These are phyloP conservation scores for Penicillium italicum DNA, from an alignment of 2,329 filamentous ascomycete species.

Conservation along the genomic window DNA sequence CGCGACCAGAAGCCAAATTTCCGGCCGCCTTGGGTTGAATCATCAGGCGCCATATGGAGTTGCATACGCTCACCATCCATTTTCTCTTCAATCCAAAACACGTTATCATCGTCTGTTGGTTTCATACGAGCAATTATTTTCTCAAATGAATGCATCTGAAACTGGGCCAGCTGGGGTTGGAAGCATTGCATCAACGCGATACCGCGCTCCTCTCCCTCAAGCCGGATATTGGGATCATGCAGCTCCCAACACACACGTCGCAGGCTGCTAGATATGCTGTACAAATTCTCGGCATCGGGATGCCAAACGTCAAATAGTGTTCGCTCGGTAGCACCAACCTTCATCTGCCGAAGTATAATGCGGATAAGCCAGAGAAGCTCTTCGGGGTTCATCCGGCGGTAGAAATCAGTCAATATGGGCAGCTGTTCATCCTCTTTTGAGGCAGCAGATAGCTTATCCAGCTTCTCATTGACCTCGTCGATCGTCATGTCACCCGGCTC, in stretches of 20 bases:
- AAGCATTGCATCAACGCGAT: conserved; percentile 90
- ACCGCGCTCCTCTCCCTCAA: conserved; percentile 71
- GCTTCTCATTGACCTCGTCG: conserved; percentile 79
- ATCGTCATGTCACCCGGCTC: conserved; percentile 76
- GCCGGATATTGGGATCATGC: conserved; percentile 65
- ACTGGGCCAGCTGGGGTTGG: conserved; percentile 90
- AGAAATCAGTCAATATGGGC: conserved; percentile 77
- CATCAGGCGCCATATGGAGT: conserved; percentile 79
- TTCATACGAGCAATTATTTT: conserved; percentile 70
- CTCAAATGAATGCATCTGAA: conserved; percentile 77
- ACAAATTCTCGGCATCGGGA: conserved; percentile 70
- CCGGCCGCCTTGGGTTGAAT: conserved; percentile 62
- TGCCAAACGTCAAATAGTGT: conserved; percentile 84
- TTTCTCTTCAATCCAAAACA: conserved; percentile 98
- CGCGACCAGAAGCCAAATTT: conserved; percentile 88
- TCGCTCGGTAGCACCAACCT: conserved; percentile 74
- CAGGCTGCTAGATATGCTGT: conserved; percentile 87
- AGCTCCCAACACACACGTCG: conserved; percentile 94
- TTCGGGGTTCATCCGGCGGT: conserved; percentile 85
- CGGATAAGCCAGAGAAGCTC: conserved; percentile 93
- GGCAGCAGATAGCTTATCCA: conserved; percentile 73
- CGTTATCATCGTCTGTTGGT: conserved; percentile 63
- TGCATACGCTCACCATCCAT: conserved; percentile 97
- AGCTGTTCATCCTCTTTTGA: conserved; percentile 80
- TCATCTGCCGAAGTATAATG: conserved; percentile 81